Evolutionary conservation across 73 alveolate species (phyloP).

Genomic region (Halteria grandinella): DNA sequence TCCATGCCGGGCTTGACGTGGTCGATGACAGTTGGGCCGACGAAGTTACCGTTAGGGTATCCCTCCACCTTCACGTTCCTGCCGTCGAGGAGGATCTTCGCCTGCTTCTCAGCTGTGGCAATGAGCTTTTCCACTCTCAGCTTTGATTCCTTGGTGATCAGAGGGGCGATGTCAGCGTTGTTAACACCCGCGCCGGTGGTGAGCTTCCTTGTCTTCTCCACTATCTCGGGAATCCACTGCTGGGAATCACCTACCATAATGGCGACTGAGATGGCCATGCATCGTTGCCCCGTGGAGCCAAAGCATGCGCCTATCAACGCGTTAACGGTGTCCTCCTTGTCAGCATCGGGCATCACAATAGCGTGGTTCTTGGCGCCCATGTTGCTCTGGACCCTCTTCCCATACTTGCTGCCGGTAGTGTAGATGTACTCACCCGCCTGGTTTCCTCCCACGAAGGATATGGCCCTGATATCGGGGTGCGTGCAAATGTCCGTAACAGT

Average conservation of each 20-base stretch:
- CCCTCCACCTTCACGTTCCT: constrained; percentile 79
- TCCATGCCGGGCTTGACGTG: constrained; percentile 79
- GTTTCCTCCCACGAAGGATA: constrained; percentile 95
- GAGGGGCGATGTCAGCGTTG: constrained; percentile 87
- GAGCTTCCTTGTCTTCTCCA: constrained; percentile 78
- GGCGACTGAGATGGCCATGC: constrained; percentile 97
- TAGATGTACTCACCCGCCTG: constrained; percentile 94
- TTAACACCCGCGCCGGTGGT: constrained; percentile 87
- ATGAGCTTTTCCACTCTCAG: constrained; percentile 66
- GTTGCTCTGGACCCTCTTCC: constrained; percentile 92
- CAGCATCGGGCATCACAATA: constrained; percentile 93
- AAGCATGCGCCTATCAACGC: constrained; percentile 80
- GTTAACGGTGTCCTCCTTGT: constrained; percentile 86
- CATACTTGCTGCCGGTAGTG: constrained; percentile 80
- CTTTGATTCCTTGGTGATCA: constrained; percentile 74
- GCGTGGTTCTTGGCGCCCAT: constrained; percentile 97
- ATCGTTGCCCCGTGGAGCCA: constrained; percentile 93
- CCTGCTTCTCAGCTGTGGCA: constrained; percentile 85
- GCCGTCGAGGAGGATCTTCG: constrained; percentile 86
- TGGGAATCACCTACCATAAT: constrained; percentile 89
- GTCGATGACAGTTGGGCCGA: constrained; percentile 91
- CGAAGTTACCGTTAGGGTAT: constrained; percentile 86
- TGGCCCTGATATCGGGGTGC: constrained; percentile 87
- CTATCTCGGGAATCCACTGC: constrained; percentile 85
- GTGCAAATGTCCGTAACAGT: constrained; percentile 91